Base-by-base conservation (phyloP, 352 stramenopile species). In the Phytophthora cajani region DNA sequence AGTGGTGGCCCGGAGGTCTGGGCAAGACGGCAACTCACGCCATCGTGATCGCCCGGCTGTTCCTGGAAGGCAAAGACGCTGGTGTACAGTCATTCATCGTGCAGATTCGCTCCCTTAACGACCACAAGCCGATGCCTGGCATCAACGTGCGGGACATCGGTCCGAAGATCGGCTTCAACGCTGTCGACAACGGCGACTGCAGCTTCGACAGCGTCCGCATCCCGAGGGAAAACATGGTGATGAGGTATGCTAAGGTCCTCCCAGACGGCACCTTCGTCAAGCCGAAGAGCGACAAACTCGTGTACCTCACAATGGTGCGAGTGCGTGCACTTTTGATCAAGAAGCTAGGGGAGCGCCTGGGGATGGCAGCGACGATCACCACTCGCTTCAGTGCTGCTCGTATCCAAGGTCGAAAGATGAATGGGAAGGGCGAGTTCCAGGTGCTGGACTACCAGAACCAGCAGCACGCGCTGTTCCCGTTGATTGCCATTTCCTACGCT, bases 91-190 rank as follows among this genome's bases (percentile, higher is more conserved):
- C 46, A 5, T 53, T 53, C 19, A 25, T 53, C 7, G 19, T 53
- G 19, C 46, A 53, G 19, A 32, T 53, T 16, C 46, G 46, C 46
- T 53, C 46, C 8, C 19, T 53, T 10, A 19, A 53, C 9, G 21
- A 53, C 19, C 46, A 53, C 19, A 53, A 17, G 19, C 46, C 46
- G 5, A 27, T 53, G 46, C 46, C 46, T 25, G 46, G 46, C 21
- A 53, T 53, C 21, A 53, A 53, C 17, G 46, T 53, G n/a, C 46
- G 46, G 5, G 46, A 53, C 46, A 53, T 53, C 46, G 46, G 46
- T 8, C 46, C 46, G 19, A 53, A 53, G 19, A 25, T 53, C 17
- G 46, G 46, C 46, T 49, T 49, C 17, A 23, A 49, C 42, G 42
- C 42, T 12, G 42, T 49, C 14, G 42, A 49, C 16, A 49, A 49